Conservation (phyloP, 352 stramenopile genomes). For the Peronosclerospora sorghi region DNA sequence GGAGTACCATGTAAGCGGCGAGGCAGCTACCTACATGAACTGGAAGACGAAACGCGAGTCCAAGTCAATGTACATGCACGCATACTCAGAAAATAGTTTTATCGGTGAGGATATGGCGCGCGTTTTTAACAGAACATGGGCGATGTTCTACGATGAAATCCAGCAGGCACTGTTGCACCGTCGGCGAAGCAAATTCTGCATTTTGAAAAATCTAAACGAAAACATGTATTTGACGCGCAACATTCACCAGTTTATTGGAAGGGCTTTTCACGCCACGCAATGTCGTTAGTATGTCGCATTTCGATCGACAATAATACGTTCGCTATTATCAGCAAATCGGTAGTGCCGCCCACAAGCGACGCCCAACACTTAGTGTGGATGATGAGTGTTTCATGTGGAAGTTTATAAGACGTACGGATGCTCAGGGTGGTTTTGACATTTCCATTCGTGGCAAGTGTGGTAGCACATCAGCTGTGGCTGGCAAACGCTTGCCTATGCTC, state of each 20-base stretch:
- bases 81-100: constrained; percentile 64
- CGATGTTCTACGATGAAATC: too few relatives aligned
- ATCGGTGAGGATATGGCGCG: constrained; percentile 14
- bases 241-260: constrained; percentile 81
- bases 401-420: constrained; percentile 41
- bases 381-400: constrained; percentile 80
- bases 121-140: too few relatives aligned
- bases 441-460: constrained; percentile 69
- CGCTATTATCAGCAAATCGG: constrained; percentile 70
- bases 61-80: constrained; percentile 79
- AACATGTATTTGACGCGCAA: constrained; percentile 44
- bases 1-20: constrained; percentile 61
- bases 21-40: constrained; percentile 13
- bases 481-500: constrained; percentile 67
- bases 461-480: constrained; percentile 65
- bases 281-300: constrained; percentile 24
- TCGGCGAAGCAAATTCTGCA: constrained; percentile 15
- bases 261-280: too few relatives aligned
- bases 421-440: constrained; percentile 52
- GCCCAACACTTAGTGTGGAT: constrained; percentile 77
- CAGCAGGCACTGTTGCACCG: too few relatives aligned
- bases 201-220: constrained; percentile 53
- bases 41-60: constrained; percentile 76
- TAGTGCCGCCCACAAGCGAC: constrained; percentile 64
- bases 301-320: constrained; percentile 77